Percentiles rank a stretch among this genome's conserved stretches.
Evolutionary conservation across 345 rosid genomes (phyloP).

Genomic region (Turritis glabra): DNA sequence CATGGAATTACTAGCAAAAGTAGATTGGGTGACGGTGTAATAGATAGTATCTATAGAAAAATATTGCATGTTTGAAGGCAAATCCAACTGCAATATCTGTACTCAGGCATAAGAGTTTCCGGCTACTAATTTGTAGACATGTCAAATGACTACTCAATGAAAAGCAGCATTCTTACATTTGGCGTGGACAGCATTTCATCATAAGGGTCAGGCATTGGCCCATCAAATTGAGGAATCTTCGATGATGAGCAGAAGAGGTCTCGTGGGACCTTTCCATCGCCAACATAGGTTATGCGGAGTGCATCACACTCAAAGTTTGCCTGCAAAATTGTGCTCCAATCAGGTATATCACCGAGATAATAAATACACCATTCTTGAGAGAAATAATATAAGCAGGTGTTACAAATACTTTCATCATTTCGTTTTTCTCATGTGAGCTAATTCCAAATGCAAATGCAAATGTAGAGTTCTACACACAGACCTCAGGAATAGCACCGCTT

Average conservation of each 20-base stretch:
- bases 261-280: slow-evolving; percentile 17
- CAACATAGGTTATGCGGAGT: slow-evolving; percentile 6
- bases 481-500: slow-evolving; percentile 54
- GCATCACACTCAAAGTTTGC: slow-evolving; percentile 8
- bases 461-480: slow-evolving; percentile 41
- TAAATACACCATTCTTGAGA: not conserved
- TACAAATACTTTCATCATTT: not conserved
- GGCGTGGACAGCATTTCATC: slow-evolving; percentile 93
- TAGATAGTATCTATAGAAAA: not conserved
- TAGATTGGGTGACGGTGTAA: not conserved
- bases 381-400: not conserved
- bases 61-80: not conserved
- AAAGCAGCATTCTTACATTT: slow-evolving; percentile 60
- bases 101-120: no score
- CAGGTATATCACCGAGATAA: not conserved
- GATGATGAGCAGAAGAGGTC: slow-evolving; percentile 32
- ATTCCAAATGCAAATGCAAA: slow-evolving; percentile 6
- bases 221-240: slow-evolving; percentile 90
- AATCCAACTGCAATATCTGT: not conserved
- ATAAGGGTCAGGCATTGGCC: slow-evolving; percentile 92
- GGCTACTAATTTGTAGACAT: no score
- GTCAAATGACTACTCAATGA: not conserved
- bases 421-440: not conserved
- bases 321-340: slow-evolving; percentile 11
- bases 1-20: not conserved